phyloP scores from a whole-genome alignment of 257 asterid species.

The Cinchona pubescens region DNA sequence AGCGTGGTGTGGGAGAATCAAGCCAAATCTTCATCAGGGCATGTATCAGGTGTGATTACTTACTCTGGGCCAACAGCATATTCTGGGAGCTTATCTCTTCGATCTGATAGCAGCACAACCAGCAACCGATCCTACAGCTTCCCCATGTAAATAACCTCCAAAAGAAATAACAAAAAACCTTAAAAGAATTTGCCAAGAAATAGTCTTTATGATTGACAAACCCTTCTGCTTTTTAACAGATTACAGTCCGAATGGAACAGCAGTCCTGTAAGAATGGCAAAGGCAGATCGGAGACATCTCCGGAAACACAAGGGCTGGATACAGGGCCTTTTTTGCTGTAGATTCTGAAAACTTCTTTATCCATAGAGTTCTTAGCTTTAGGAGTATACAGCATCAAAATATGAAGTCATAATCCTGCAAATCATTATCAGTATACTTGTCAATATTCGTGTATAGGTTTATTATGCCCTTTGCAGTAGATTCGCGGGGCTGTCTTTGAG shows the following conservation, averaged over 20 bases:
- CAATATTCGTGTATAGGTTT: slow-evolving; percentile 35
- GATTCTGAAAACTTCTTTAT: slow-evolving; percentile 47
- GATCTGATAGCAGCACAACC: slow-evolving; percentile 89
- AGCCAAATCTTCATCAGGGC: slow-evolving; percentile 66
- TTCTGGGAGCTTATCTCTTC: slow-evolving; percentile 76
- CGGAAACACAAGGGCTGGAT: slow-evolving; percentile 73
- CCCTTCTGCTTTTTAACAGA: slow-evolving; percentile 33
- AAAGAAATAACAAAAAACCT: too few species aligned
- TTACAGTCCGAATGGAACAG: slow-evolving; percentile 85
- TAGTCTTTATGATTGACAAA: not conserved
- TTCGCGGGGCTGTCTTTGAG: slow-evolving; percentile 27
- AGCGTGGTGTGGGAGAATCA: slow-evolving; percentile 57
- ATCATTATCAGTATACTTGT: slow-evolving; percentile 51
- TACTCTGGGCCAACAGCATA: slow-evolving; percentile 62
- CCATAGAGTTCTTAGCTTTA: slow-evolving; percentile 34
- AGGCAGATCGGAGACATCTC: slow-evolving; percentile 57
- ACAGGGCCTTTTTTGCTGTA: slow-evolving; percentile 81
- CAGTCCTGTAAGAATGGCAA: slow-evolving; percentile 93
- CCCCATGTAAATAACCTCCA: slow-evolving; percentile 79
- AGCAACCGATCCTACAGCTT: slow-evolving; percentile 85
- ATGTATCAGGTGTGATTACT: slow-evolving; percentile 40
- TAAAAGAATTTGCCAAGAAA: too few species aligned
- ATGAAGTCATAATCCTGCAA: slow-evolving; percentile 16
- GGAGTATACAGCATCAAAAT: slow-evolving; percentile 29
- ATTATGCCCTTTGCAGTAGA: slow-evolving; percentile 33